Percentiles rank a stretch among this genome's conserved stretches.
Evolutionary conservation across 2,329 filamentous ascomycete genomes (phyloP).

Genomic region (Monosporascus sp.): DNA sequence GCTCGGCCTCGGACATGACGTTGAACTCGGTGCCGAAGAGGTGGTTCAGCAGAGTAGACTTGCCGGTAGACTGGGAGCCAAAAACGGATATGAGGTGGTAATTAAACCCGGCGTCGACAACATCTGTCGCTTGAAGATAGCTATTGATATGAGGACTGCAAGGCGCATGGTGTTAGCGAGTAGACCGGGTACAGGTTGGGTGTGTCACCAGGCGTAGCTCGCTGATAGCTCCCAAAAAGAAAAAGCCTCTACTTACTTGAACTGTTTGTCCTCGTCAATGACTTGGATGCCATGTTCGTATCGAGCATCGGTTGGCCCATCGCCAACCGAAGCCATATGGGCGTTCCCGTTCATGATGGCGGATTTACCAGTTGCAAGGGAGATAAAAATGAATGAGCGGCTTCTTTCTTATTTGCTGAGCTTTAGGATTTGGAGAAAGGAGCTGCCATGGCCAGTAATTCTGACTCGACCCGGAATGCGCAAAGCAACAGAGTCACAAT

Average conservation of each 20-base stretch:
- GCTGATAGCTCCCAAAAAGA: not conserved
- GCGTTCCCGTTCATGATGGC: constrained; percentile 73
- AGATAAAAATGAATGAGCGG: not conserved
- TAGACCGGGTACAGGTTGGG: not conserved
- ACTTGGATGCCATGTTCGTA: constrained; percentile 97
- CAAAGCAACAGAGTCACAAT: not conserved
- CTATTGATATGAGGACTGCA: constrained; percentile 67
- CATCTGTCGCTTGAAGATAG: constrained; percentile 74
- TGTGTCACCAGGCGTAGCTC: too few relatives aligned
- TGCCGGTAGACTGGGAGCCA: constrained; percentile 96
- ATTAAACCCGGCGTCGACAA: constrained; percentile 91
- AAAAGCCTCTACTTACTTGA: constrained; percentile 66
- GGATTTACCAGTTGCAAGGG: constrained; percentile 7
- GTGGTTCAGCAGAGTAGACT: constrained; percentile 93
- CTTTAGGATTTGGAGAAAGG: not conserved
- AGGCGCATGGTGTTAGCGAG: constrained; percentile 10
- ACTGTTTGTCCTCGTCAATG: constrained; percentile 91
- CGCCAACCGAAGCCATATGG: constrained; percentile 71
- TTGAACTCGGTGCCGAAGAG: constrained; percentile 95
- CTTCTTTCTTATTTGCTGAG: not conserved
- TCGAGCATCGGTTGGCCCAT: constrained; percentile 55
- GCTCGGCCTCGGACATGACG: constrained; percentile 93
- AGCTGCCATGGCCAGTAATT: not conserved
- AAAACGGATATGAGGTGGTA: constrained; percentile 99
- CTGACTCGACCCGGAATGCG: not conserved